These are phyloP conservation scores for Solanum infundibuliforme DNA, from an alignment of 257 asterid species.

Conservation along the genomic window DNA sequence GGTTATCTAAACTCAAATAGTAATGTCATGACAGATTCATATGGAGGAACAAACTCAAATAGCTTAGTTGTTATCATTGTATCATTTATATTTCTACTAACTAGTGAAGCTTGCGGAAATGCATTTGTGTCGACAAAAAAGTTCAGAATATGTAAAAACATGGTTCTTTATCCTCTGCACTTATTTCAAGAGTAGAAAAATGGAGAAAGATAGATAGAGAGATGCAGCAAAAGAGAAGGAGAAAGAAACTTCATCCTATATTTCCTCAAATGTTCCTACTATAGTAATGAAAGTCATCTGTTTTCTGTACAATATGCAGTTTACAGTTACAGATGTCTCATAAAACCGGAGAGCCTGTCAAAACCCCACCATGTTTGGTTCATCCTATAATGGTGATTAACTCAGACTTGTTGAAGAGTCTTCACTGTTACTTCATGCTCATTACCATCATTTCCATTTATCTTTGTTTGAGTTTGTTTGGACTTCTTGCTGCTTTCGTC, in stretches of 20 bases:
- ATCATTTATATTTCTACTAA: background rate
- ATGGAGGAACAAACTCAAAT: background rate
- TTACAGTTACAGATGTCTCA: conserved; percentile 8
- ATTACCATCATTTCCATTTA: conserved; percentile 6
- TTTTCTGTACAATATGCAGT: background rate
- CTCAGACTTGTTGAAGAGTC: conserved; percentile 36
- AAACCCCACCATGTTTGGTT: background rate
- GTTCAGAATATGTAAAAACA: background rate
- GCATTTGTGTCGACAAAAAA: background rate
- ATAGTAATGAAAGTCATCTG: background rate
- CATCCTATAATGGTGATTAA: background rate
- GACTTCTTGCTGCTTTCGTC: conserved; percentile 16
- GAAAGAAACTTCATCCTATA: background rate
- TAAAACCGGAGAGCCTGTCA: background rate
- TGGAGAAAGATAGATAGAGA: background rate
- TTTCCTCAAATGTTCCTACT: background rate
- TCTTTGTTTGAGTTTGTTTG: conserved; percentile 16
- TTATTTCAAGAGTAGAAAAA: background rate
- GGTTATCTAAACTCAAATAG: background rate
- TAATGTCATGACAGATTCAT: background rate
- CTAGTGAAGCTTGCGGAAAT: background rate
- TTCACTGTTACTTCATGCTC: conserved; percentile 18
- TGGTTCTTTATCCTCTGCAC: background rate
- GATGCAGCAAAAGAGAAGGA: background rate
- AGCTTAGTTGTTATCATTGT: background rate